phyloP scores from a whole-genome alignment of 2,329 filamentous ascomycete species.

The Cytospora piceae region DNA sequence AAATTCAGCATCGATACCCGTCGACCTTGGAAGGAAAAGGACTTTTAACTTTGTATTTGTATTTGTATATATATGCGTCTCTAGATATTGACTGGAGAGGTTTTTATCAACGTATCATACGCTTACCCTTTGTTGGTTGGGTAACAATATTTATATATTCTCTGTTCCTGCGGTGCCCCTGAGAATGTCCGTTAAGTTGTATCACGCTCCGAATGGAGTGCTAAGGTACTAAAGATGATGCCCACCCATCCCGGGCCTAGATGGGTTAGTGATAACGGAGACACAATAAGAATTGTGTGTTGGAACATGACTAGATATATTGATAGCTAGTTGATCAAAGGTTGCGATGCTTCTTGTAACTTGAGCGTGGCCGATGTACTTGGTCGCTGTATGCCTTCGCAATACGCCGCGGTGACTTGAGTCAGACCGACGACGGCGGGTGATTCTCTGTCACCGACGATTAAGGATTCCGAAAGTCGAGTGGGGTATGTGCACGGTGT shows the following conservation, averaged over 20 bases:
- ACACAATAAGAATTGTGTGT: no score
- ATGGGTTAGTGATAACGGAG: no score
- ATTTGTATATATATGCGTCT: slow-evolving; percentile 17
- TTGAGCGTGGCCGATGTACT: neutral
- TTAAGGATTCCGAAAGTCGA: no score
- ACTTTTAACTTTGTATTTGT: slow-evolving; percentile 14
- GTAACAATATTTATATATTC: neutral
- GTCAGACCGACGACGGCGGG: neutral
- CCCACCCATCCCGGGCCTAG: no score
- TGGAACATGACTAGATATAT: no score
- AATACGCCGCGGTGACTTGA: neutral
- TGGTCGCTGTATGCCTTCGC: neutral
- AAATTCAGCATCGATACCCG: slow-evolving; percentile 25
- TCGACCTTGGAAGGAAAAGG: slow-evolving; percentile 16
- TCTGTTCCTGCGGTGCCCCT: no score
- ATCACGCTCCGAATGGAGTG: neutral
- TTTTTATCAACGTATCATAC: slow-evolving; percentile 27
- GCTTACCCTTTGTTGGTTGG: neutral
- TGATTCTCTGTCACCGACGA: no score
- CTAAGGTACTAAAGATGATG: neutral
- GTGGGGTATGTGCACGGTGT: no score
- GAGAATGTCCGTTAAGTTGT: neutral
- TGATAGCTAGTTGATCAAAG: no score
- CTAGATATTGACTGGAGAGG: slow-evolving; percentile 19
- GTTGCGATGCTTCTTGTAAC: neutral